Evolutionary conservation across 163 green algal species (phyloP), one percentile per base, ranked within the genome.

Genomic region (Prototheca wickerhamii): DNA sequence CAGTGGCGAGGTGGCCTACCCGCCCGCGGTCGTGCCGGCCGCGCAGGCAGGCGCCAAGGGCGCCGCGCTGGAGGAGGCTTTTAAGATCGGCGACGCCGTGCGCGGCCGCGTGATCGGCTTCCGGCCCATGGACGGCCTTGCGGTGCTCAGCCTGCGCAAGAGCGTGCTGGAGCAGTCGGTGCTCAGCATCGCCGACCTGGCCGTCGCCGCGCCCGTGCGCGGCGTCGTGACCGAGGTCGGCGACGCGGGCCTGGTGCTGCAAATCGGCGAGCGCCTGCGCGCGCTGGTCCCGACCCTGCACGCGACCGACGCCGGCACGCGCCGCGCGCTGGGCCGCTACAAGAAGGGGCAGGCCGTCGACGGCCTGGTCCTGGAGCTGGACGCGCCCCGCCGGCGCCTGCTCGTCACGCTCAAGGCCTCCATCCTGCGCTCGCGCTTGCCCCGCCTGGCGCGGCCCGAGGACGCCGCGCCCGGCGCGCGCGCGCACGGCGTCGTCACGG

Each of bases 111-210:
- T 97, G 18, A 92, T 95, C 31, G 91, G 88, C 2, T 84, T 87
- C 61, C 82, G 91, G 26, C 81, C 85, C 21, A 77, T 97, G 64
- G 92, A 98, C 61, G 83, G 77, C 18, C 68, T 98, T 53, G 86
- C 83, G 1, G 80, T 75, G 26, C 66, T 93, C 44, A 83, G 67
- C 43, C 64, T 89, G 10, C 89, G 89, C 69, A 63, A 67, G 4
- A 65, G 49, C 3, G 79, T 84, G 10, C 60, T 89, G 28, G 69
- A 75, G n/a, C 61, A 81, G 28, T 63, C 71, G 58, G 61, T 85
- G 31, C 30, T 71, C 40, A 44, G 52, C 60, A 5, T 63, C 32
- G 49, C 52, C 17, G 32, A 1, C 23, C 43, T 53, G 5, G 4
- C 83, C 28, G 25, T 86, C 17, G 70, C 64, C 34, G 60, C 67